These are phyloP conservation scores for Pseudogymnoascus sp. DNA, from an alignment of 2,329 filamentous ascomycete species.

Conservation along the genomic window DNA sequence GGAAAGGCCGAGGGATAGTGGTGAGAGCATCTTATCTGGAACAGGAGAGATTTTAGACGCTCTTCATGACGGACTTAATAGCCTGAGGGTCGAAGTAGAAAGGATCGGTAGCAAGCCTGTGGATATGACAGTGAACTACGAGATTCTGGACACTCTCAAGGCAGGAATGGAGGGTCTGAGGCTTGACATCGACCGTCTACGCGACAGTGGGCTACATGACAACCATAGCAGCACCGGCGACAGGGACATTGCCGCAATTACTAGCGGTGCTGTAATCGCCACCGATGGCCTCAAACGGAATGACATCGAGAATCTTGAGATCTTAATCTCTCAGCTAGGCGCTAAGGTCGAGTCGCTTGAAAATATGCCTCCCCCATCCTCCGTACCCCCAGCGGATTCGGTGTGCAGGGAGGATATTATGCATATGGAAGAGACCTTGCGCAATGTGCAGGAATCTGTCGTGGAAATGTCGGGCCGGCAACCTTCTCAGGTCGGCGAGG, in stretches of 20 bases:
- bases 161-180: slow-evolving; percentile 69
- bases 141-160: slow-evolving; percentile 81
- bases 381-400: slow-evolving; percentile 32
- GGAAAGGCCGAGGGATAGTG: slow-evolving; percentile 33
- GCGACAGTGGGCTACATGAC: slow-evolving; percentile 40
- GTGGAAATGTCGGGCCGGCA: slow-evolving; percentile 40
- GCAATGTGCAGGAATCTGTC: slow-evolving; percentile 51
- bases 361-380: slow-evolving; percentile 38
- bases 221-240: slow-evolving; percentile 30
- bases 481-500: slow-evolving; percentile 25
- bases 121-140: slow-evolving; percentile 77
- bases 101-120: slow-evolving; percentile 67
- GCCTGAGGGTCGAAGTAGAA: slow-evolving; percentile 70
- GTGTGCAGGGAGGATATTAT: slow-evolving; percentile 46
- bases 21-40: slow-evolving; percentile 37
- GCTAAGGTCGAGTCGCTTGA: slow-evolving; percentile 78
- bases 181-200: slow-evolving; percentile 69
- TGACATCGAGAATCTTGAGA: slow-evolving; percentile 79
- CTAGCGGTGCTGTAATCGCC: slow-evolving; percentile 43
- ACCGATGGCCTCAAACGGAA: slow-evolving; percentile 52
- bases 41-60: slow-evolving; percentile 85
- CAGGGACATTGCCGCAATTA: slow-evolving; percentile 42
- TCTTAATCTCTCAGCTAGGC: slow-evolving; percentile 71
- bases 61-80: slow-evolving; percentile 77
- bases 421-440: slow-evolving; percentile 46